Evolutionary conservation across 2,329 filamentous ascomycete species (phyloP).

Genomic region (Paracoccidioides brasiliensis): DNA sequence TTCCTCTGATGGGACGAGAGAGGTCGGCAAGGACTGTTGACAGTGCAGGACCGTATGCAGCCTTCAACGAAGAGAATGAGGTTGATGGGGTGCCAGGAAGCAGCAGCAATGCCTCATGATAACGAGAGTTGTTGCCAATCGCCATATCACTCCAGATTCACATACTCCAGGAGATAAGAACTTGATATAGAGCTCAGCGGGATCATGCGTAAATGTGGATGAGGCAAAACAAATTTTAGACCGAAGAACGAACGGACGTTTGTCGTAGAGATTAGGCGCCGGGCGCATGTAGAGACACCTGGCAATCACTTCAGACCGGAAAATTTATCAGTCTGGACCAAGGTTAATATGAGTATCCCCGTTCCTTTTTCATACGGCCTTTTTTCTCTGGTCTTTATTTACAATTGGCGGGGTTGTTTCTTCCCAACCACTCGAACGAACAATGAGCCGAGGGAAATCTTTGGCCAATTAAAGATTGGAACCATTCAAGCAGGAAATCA

Average conservation of each 20-base stretch:
- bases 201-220: neutral
- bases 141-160: neutral
- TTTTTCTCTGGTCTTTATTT: neutral
- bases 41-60: slow-evolving; percentile 49
- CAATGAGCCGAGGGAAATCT: neutral
- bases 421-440: neutral
- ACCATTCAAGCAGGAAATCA: too few relatives aligned
- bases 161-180: neutral
- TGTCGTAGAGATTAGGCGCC: neutral
- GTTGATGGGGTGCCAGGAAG: slow-evolving; percentile 50
- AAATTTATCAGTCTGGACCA: neutral
- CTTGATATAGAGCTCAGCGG: neutral
- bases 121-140: neutral
- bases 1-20: slow-evolving; percentile 22
- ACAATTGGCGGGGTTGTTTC: neutral
- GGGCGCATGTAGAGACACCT: neutral
- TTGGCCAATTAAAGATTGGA: neutral
- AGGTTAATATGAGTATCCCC: neutral
- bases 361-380: neutral
- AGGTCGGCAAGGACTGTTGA: slow-evolving; percentile 41
- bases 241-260: neutral
- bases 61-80: slow-evolving; percentile 39
- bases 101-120: slow-evolving; percentile 35
- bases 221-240: too few relatives aligned
- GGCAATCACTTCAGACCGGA: neutral